Evolutionary conservation across 2,329 filamentous ascomycete species (phyloP).

Genomic region (Colletotrichum tanaceti): DNA sequence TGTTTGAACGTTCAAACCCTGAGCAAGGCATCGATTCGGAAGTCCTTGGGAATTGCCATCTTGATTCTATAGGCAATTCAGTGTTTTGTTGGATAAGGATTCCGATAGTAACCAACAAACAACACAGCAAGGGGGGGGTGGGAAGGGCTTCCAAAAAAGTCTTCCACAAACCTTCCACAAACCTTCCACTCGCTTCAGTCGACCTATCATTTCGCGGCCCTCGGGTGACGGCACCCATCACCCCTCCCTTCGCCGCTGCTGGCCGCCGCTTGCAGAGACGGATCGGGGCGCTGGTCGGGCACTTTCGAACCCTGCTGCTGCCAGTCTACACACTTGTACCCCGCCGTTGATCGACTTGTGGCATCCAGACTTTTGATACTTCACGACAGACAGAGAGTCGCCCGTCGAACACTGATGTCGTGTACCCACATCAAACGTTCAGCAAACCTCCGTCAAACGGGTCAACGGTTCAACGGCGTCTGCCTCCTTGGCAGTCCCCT

Average conservation of each 20-base stretch:
- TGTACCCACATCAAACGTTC: not conserved
- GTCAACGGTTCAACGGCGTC: slow-evolving; percentile 3
- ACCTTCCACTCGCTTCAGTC: slow-evolving; percentile 23
- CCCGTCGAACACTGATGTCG: not conserved
- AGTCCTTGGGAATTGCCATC: too few relatives aligned
- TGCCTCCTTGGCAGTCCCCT: not conserved
- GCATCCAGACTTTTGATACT: not conserved
- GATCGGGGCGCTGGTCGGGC: too few relatives aligned
- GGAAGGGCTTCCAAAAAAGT: slow-evolving; percentile 31
- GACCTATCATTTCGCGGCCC: slow-evolving; percentile 28
- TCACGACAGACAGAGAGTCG: not conserved
- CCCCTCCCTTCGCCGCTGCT: too few relatives aligned
- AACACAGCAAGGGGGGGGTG: slow-evolving; percentile 22
- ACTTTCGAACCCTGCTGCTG: too few relatives aligned
- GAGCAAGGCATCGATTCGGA: not conserved
- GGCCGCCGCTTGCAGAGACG: too few relatives aligned
- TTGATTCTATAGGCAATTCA: too few relatives aligned
- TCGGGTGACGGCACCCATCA: not conserved
- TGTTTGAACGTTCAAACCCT: too few relatives aligned
- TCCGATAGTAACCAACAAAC: too few relatives aligned
- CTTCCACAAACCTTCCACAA: slow-evolving; percentile 33
- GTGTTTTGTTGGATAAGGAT: too few relatives aligned
- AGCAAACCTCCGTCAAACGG: not conserved
- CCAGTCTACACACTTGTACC: too few relatives aligned
- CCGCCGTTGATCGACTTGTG: too few relatives aligned